phyloP scores from a whole-genome alignment of 352 stramenopile species.

The Globisporangium paddicum region DNA sequence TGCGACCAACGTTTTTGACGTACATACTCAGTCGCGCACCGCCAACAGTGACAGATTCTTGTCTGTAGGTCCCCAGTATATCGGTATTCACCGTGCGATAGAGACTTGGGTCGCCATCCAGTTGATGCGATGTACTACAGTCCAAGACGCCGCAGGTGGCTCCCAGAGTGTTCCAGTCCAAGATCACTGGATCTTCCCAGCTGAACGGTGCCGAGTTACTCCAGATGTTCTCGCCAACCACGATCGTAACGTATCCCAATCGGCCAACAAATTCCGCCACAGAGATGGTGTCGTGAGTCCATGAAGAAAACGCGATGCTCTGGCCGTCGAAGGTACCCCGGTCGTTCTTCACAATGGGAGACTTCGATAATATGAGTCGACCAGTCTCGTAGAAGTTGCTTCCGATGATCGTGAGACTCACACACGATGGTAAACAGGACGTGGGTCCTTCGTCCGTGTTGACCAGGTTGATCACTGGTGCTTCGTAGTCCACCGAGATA shows the following conservation, averaged over 20 bases:
- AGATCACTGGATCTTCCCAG: conserved; percentile 49
- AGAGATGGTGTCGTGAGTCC: conserved; percentile 38
- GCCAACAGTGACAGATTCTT: conserved; percentile 36
- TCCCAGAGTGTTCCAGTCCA: conserved; percentile 53
- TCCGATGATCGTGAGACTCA: conserved; percentile 46
- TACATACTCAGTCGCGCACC: conserved; percentile 44
- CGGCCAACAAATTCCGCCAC: conserved; percentile 35
- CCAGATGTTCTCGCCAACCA: conserved; percentile 35
- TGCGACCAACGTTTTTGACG: conserved; percentile 49
- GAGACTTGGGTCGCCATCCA: conserved; percentile 40
- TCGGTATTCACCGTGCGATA: conserved; percentile 25
- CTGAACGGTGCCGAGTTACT: conserved; percentile 55
- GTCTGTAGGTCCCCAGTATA: conserved; percentile 19
- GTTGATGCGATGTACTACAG: conserved; percentile 41
- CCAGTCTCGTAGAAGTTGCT: conserved; percentile 47
- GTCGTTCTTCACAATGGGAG: conserved; percentile 22
- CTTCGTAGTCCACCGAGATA: conserved; percentile 30
- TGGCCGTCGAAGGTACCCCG: conserved; percentile 19
- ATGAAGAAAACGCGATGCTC: conserved; percentile 20
- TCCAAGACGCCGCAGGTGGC: conserved; percentile 30
- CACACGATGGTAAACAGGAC: conserved; percentile 37
- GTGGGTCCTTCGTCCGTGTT: conserved; percentile 55
- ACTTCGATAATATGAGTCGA: conserved; percentile 33
- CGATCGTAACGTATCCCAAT: conserved; percentile 44
- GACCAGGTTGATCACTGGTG: conserved; percentile 45